Evolutionary conservation across 768 basidiomycete genomes (phyloP).

Genomic region (Mrakia blollopis): DNA sequence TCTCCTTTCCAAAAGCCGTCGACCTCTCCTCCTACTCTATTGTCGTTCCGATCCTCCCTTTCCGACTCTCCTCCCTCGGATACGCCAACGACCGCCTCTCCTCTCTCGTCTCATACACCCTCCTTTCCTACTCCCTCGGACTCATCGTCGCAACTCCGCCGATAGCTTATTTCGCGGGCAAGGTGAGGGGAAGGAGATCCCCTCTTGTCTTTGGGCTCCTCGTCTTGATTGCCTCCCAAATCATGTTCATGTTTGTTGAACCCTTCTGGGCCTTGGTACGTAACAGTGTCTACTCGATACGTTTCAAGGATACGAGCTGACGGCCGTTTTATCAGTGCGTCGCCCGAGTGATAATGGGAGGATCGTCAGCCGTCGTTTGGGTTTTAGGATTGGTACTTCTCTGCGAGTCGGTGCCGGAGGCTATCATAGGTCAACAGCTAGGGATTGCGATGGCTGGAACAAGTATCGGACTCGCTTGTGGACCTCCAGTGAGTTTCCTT

Average conservation of each 20-base stretch:
- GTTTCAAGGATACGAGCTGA: no score
- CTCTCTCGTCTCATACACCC: constrained; percentile 36
- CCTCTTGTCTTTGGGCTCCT: constrained; percentile 38
- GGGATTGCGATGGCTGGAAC: constrained; percentile 40
- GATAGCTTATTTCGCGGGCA: constrained; percentile 36
- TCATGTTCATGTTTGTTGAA: constrained; percentile 38
- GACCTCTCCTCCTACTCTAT: constrained; percentile 40
- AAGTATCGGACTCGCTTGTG: constrained; percentile 37
- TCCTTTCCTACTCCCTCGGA: constrained; percentile 39
- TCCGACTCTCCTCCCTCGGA: constrained; percentile 36
- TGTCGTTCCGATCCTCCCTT: constrained; percentile 41
- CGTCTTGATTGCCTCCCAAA: constrained; percentile 34
- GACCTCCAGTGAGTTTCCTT: neutral
- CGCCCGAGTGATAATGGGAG: constrained; percentile 4
- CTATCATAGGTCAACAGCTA: constrained; percentile 39
- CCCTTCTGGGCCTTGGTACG: constrained; percentile 39
- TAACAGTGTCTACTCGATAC: constrained; percentile 6
- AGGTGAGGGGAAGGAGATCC: constrained; percentile 35
- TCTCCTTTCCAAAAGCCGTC: constrained; percentile 35
- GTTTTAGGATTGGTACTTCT: constrained; percentile 25
- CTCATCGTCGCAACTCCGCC: constrained; percentile 38
- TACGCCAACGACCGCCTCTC: constrained; percentile 36
- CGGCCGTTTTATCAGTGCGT: constrained; percentile 17
- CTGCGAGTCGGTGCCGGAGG: constrained; percentile 38
- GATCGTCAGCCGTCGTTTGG: neutral